These are phyloP conservation scores for Grosmannia penicillata DNA, from an alignment of 2,329 filamentous ascomycete species.

Conservation along the genomic window DNA sequence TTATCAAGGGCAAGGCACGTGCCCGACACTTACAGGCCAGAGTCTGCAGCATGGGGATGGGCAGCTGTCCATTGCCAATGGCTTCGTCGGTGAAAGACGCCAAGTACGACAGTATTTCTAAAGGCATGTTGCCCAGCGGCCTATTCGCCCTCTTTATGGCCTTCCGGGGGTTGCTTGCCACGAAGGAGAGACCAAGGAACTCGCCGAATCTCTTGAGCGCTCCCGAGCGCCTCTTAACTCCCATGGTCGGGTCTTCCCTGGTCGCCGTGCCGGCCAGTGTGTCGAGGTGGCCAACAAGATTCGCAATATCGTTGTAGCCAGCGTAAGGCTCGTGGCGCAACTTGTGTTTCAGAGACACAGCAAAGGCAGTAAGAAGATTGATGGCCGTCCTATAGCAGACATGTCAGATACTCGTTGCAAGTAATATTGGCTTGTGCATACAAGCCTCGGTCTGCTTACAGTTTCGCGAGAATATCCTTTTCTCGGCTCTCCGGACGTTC, in stretches of 20 bases:
- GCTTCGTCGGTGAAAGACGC: slow-evolving; percentile 45
- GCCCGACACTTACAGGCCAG: slow-evolving; percentile 18
- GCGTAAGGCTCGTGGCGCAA: slow-evolving; percentile 59
- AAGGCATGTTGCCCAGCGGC: slow-evolving; percentile 55
- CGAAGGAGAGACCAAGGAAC: slow-evolving; percentile 52
- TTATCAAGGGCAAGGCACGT: neutral
- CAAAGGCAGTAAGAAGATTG: slow-evolving; percentile 55
- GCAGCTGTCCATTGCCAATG: slow-evolving; percentile 31
- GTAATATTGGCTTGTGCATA: neutral
- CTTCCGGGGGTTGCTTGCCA: slow-evolving; percentile 54
- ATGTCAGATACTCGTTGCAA: too few species aligned
- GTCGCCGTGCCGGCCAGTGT: slow-evolving; percentile 42
- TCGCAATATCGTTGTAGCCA: slow-evolving; percentile 50
- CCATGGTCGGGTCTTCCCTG: slow-evolving; percentile 17
- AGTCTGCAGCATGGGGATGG: slow-evolving; percentile 33
- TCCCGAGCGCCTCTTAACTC: slow-evolving; percentile 3
- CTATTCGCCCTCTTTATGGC: slow-evolving; percentile 49
- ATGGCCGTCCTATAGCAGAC: slow-evolving; percentile 41
- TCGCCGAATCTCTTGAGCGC: slow-evolving; percentile 41
- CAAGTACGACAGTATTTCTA: slow-evolving; percentile 57
- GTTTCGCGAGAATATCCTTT: slow-evolving; percentile 51
- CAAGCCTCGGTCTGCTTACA: too few species aligned
- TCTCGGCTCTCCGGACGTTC: slow-evolving; percentile 43
- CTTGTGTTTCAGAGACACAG: slow-evolving; percentile 56
- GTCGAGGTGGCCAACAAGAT: slow-evolving; percentile 46